Base-by-base conservation (phyloP, 2,329 filamentous ascomycete species). In the Arachnopeziza araneosa region DNA sequence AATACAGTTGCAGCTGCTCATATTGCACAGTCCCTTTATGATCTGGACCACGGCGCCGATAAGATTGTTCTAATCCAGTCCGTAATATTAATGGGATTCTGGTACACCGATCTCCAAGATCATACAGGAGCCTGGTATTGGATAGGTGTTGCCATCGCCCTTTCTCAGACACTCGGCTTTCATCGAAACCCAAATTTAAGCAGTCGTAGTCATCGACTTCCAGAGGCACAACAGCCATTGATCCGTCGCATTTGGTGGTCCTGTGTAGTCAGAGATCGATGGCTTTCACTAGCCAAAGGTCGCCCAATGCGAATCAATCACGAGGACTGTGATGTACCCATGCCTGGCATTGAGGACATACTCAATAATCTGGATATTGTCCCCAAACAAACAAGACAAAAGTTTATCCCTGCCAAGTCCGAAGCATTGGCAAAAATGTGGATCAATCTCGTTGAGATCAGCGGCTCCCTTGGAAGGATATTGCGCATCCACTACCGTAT, bases 71-170 rank as follows among this genome's bases (percentile, higher is more conserved):
- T 79, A 2, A 73, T 79, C 19, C 77, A 79, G 63, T 72, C 77
- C 0, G 71, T 75, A 8, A 69, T 79, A 1, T 61, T 79, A 0
- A 68, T 79, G 56, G 73, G 73, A 8, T 77, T 76, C 57, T 79
- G 74, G 72, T 76, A 76, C 54, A 73, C 73, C 0, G 73, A 76
- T 48, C 68, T 73, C 0, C 74, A 78, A 54, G 75, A 78, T 54
- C 71, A 75, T 14, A 72, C 70, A 9, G 74, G 76, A 10, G 73
- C 77, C 0, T 79, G 76, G 77, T 75, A 78, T 58, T 79, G 77
- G 77, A 75, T 73, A 3, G 75, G 77, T n/a, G 70, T 76, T 24
- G 76, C 77, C 5, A 75, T 79, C 55, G 72, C 69, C 26, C 70
- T 79, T 2, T 75, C 73, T 19, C 77, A 79, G 26, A 75, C 74